phyloP scores from a whole-genome alignment of 345 rosid species.

The Microthlaspi erraticum region DNA sequence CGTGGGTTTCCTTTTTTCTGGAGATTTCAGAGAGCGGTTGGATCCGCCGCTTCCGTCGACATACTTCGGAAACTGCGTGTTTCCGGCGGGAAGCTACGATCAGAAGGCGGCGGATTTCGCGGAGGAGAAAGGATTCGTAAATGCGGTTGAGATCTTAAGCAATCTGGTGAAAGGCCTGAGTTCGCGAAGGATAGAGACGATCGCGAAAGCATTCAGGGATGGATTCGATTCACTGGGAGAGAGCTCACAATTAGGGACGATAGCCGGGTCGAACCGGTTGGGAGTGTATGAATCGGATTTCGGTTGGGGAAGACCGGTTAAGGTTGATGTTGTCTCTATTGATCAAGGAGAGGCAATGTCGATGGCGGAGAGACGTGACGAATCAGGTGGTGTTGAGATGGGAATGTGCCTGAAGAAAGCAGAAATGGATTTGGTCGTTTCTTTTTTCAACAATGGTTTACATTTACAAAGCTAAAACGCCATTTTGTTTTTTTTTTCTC shows the following conservation, averaged over 20 bases:
- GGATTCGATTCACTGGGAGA: rapidly evolving
- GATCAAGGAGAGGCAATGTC: constrained; percentile 18
- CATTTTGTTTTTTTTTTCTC: too few relatives aligned
- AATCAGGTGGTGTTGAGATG: constrained; percentile 41
- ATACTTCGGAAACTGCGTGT: constrained; percentile 40
- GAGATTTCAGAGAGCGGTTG: constrained; percentile 21
- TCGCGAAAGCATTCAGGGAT: neutral
- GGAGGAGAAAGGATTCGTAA: constrained; percentile 31
- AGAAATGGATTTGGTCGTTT: constrained; percentile 14
- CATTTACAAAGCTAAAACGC: constrained; percentile 6
- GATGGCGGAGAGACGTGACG: too few relatives aligned
- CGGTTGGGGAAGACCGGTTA: constrained; percentile 43
- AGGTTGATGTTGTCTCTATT: constrained; percentile 23
- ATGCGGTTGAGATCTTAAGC: constrained; percentile 27
- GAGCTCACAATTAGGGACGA: neutral
- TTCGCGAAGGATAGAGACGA: constrained; percentile 18
- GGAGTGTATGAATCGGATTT: constrained; percentile 39
- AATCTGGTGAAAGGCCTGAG: constrained; percentile 17
- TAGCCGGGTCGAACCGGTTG: constrained; percentile 41
- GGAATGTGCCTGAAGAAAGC: constrained; percentile 31
- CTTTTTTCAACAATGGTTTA: constrained; percentile 26
- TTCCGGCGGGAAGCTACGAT: constrained; percentile 6
- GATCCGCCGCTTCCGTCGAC: constrained; percentile 27
- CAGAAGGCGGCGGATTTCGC: constrained; percentile 2
- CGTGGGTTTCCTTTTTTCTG: neutral